Conservation (phyloP, 2,329 filamentous ascomycete genomes). For the Niveomyces coronatus region DNA sequence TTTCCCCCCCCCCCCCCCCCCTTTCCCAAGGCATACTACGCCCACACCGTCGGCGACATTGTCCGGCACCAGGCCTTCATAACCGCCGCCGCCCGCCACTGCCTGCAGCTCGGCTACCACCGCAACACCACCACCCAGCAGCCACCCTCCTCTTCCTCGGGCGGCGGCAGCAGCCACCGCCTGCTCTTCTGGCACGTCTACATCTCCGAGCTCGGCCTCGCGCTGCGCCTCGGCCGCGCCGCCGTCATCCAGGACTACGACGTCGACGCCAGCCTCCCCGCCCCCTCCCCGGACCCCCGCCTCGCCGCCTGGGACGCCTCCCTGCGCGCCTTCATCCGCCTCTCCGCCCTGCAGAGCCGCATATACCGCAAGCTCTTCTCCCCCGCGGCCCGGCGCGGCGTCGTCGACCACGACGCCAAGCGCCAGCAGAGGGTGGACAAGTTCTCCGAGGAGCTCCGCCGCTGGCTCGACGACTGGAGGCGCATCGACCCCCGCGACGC, state of each 20-base stretch:
- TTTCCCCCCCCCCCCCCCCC: too few species aligned
- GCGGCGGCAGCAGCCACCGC: constrained; percentile 9
- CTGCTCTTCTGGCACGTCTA: constrained; percentile 15
- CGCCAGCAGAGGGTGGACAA: constrained; percentile 2
- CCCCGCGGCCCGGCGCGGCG: neutral
- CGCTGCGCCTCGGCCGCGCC: constrained; percentile 13
- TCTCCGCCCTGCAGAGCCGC: constrained; percentile 10
- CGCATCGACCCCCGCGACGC: constrained; percentile 11
- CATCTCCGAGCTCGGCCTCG: constrained; percentile 12
- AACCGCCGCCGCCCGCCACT: constrained; percentile 13
- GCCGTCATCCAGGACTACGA: constrained; percentile 13
- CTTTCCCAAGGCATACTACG: constrained; percentile 12
- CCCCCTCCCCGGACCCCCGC: constrained; percentile 6
- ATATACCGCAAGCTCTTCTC: constrained; percentile 13
- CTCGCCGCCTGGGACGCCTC: constrained; percentile 11
- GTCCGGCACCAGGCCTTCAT: constrained; percentile 13
- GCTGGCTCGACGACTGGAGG: constrained; percentile 12
- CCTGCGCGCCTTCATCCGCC: constrained; percentile 8
- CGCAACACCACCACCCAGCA: constrained; percentile 10
- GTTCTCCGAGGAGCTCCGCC: constrained; percentile 8
- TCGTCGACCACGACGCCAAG: neutral
- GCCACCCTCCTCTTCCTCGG: constrained; percentile 6
- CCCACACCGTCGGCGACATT: constrained; percentile 12
- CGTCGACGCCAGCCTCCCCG: constrained; percentile 10
- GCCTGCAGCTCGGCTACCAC: constrained; percentile 14